phyloP scores from a whole-genome alignment of 2,329 filamentous ascomycete genomes.

The Colletotrichum liriopes region DNA sequence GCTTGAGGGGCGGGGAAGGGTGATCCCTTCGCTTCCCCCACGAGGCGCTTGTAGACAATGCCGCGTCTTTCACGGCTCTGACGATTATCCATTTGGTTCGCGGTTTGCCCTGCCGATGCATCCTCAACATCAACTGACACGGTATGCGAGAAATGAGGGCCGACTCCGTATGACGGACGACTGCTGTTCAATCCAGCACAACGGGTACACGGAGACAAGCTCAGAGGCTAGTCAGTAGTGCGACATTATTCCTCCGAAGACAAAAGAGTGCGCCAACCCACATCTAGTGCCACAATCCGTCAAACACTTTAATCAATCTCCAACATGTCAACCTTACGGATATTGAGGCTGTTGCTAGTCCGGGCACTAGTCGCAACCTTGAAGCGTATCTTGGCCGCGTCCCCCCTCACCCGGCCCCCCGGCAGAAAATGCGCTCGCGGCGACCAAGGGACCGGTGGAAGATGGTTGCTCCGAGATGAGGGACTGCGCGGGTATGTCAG shows the following conservation, averaged over 20 bases:
- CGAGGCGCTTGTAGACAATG: constrained; percentile 18
- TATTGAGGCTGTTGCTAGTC: constrained; percentile 30
- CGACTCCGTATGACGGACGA: background rate
- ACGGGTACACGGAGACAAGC: constrained; percentile 34
- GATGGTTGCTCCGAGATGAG: constrained; percentile 41
- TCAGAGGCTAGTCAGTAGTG: constrained; percentile 38
- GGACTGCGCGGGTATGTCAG: constrained; percentile 20
- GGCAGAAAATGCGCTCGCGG: background rate
- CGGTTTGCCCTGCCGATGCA: background rate
- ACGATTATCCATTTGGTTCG: constrained; percentile 1
- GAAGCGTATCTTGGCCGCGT: constrained; percentile 37
- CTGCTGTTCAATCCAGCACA: constrained; percentile 4
- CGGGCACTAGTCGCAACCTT: constrained; percentile 38
- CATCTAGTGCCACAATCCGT: constrained; percentile 20
- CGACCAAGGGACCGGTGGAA: constrained; percentile 26
- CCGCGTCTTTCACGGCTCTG: constrained; percentile 12
- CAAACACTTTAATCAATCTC: constrained; percentile 39
- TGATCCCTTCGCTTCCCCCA: constrained; percentile 20
- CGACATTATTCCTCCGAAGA: constrained; percentile 41
- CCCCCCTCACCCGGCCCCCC: background rate
- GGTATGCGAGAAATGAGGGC: constrained; percentile 22
- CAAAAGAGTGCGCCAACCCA: constrained; percentile 25
- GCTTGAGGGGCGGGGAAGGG: constrained; percentile 27
- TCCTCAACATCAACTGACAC: constrained; percentile 3
- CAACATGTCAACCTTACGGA: constrained; percentile 41